Conservation (phyloP, 169 alveolate genomes). For the Theileria parva region DNA sequence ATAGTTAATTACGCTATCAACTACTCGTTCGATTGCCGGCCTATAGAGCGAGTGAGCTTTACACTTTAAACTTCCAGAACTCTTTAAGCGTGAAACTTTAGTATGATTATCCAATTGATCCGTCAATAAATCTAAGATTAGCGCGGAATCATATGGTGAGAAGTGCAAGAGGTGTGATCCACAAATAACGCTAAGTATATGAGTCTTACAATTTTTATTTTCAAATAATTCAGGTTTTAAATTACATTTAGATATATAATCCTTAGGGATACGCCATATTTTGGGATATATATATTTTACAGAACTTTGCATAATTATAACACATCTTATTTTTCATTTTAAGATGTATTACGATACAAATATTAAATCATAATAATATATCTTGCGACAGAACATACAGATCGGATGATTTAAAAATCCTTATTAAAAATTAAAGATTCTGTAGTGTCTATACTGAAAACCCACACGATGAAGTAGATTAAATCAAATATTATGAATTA, state of each 20-base stretch:
- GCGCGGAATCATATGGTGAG: constrained; percentile 65
- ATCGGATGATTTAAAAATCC: neutral
- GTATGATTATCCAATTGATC: constrained; percentile 9
- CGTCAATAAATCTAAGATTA: constrained; percentile 19
- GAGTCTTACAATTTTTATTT: constrained; percentile 11
- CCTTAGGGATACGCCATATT: constrained; percentile 33
- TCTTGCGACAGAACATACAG: neutral
- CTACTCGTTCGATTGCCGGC: constrained; percentile 26
- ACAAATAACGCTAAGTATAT: constrained; percentile 36
- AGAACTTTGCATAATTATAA: constrained; percentile 4
- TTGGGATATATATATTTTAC: constrained; percentile 43
- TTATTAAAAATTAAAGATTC: neutral
- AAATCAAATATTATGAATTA: neutral
- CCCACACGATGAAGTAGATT: neutral
- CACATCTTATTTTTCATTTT: neutral
- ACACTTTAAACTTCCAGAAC: constrained; percentile 1
- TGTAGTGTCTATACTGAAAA: neutral
- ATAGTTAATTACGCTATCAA: constrained; percentile 30
- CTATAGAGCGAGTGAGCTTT: constrained; percentile 34
- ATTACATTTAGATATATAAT: constrained; percentile 33
- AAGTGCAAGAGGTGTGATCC: constrained; percentile 38
- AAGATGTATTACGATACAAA: neutral
- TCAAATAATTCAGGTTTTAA: constrained; percentile 20
- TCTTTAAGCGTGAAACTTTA: neutral
- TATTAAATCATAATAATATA: neutral